Percentiles rank a stretch among this genome's conserved stretches.
phyloP scores from a whole-genome alignment of 164 flowering plant species.

The Annona cherimola region DNA sequence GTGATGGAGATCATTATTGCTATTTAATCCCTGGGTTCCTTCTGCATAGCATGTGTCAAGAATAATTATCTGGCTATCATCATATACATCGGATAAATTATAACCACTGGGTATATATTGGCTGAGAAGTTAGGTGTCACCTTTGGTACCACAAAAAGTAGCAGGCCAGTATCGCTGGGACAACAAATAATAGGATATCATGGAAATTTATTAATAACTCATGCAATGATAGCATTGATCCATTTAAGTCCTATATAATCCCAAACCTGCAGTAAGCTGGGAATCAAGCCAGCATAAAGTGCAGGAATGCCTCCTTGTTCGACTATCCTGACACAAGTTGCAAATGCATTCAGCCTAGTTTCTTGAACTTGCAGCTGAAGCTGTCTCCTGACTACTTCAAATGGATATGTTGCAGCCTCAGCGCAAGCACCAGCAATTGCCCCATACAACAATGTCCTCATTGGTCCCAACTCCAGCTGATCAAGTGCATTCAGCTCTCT shows the following conservation, averaged over 20 bases:
- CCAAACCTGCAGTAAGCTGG: slow-evolving; percentile 85
- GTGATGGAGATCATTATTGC: too few relatives aligned
- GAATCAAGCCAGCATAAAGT: slow-evolving; percentile 81
- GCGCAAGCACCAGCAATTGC: slow-evolving; percentile 98
- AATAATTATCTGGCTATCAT: too few relatives aligned
- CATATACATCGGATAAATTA: too few relatives aligned
- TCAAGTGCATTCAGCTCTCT: slow-evolving; percentile 70
- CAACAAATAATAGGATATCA: not conserved
- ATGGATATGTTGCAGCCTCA: slow-evolving; percentile 92
- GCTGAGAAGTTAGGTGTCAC: too few relatives aligned
- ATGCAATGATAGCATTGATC: not conserved
- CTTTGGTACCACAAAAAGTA: too few relatives aligned
- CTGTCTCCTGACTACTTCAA: slow-evolving; percentile 88
- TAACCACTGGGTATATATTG: too few relatives aligned
- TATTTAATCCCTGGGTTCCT: too few relatives aligned
- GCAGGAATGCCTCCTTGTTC: slow-evolving; percentile 84
- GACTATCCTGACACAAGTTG: slow-evolving; percentile 58
- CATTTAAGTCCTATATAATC: not conserved
- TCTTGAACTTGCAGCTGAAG: slow-evolving; percentile 82
- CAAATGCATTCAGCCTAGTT: slow-evolving; percentile 55
- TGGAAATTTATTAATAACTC: not conserved
- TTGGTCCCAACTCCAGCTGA: slow-evolving; percentile 84
- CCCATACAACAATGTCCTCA: slow-evolving; percentile 78
- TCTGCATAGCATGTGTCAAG: too few relatives aligned
- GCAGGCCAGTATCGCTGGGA: too few relatives aligned